phyloP scores from a whole-genome alignment of 768 basidiomycete species.

The Russula dissimulans region DNA sequence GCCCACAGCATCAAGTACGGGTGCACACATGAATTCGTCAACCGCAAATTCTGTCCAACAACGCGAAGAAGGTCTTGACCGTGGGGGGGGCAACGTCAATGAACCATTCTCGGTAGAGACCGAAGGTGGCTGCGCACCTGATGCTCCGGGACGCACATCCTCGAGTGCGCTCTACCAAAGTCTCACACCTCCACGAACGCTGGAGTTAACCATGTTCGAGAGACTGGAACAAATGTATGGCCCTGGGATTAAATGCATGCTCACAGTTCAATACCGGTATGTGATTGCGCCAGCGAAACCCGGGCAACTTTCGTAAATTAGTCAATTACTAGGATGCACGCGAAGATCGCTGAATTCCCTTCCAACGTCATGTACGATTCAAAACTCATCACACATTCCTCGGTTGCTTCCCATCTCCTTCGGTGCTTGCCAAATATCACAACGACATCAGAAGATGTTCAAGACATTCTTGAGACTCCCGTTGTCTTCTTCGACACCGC shows the following conservation, averaged over 20 bases:
- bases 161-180: neutral
- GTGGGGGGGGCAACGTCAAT: neutral
- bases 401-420: conserved; percentile 68
- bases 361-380: conserved; percentile 72
- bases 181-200: conserved; percentile 54
- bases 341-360: conserved; percentile 76
- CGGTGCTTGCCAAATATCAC: conserved; percentile 51
- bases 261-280: conserved; percentile 83
- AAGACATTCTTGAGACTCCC: conserved; percentile 65
- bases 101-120: neutral
- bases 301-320: neutral
- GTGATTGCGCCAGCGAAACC: conserved; percentile 18
- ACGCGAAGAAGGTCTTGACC: neutral
- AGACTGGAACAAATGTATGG: conserved; percentile 88
- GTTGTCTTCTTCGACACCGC: conserved; percentile 93
- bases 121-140: neutral
- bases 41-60: neutral
- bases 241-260: conserved; percentile 69
- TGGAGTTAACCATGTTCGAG: conserved; percentile 89
- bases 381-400: conserved; percentile 56
- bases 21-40: neutral
- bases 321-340: conserved; percentile 63
- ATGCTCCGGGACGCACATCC: neutral
- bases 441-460: conserved; percentile 46
- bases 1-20: neutral